These are phyloP conservation scores for Lactarius hatsudake DNA, from an alignment of 768 basidiomycete genomes.

Conservation along the genomic window DNA sequence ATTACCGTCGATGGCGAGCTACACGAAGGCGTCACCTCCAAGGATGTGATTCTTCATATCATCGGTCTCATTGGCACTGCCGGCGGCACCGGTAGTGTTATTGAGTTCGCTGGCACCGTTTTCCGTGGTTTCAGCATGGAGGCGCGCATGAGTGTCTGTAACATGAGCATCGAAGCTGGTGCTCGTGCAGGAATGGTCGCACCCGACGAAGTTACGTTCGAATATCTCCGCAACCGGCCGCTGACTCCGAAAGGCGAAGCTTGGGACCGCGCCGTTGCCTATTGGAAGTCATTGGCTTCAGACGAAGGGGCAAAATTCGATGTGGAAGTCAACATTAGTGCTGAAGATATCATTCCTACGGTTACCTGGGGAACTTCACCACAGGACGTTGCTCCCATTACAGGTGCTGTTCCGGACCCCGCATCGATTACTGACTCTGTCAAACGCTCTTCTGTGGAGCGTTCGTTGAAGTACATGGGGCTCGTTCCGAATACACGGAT, in stretches of 20 bases:
- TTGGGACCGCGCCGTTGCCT: slow-evolving; percentile 58
- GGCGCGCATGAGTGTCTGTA: slow-evolving; percentile 58
- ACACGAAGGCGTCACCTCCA: slow-evolving; percentile 54
- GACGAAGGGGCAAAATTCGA: slow-evolving; percentile 62
- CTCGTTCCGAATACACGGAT: slow-evolving; percentile 52
- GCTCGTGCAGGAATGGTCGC: slow-evolving; percentile 67
- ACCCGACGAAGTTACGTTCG: slow-evolving; percentile 60
- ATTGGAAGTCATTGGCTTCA: slow-evolving; percentile 54
- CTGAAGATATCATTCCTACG: slow-evolving; percentile 60
- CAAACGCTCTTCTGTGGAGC: slow-evolving; percentile 46
- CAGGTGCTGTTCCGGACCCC: slow-evolving; percentile 54
- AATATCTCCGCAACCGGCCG: slow-evolving; percentile 57
- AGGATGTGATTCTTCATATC: slow-evolving; percentile 64
- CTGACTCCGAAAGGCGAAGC: slow-evolving; percentile 56
- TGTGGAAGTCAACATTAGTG: slow-evolving; percentile 53
- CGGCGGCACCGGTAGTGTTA: slow-evolving; percentile 61
- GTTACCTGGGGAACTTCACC: slow-evolving; percentile 68
- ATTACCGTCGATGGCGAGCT: slow-evolving; percentile 58
- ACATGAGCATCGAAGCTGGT: slow-evolving; percentile 69
- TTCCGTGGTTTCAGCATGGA: slow-evolving; percentile 60
- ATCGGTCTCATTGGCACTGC: slow-evolving; percentile 65
- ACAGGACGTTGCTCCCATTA: slow-evolving; percentile 59
- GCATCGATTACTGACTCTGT: slow-evolving; percentile 43
- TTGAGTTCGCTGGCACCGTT: slow-evolving; percentile 59
- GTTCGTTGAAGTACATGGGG: slow-evolving; percentile 62